phyloP scores from a whole-genome alignment of 2,329 filamentous ascomycete genomes.

The Phyllosticta citribraziliensis region DNA sequence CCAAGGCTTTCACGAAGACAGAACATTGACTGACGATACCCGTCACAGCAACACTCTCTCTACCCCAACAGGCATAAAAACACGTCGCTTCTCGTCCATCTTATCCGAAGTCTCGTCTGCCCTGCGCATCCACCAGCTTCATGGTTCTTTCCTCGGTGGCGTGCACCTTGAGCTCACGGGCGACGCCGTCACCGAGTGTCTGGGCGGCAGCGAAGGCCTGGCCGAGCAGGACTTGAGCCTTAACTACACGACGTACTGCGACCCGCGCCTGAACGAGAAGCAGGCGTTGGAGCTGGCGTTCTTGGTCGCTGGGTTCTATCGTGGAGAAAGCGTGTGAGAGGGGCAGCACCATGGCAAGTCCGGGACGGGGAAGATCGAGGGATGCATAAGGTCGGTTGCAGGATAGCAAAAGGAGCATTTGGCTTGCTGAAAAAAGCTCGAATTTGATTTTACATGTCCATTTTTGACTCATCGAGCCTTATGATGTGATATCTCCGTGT shows the following conservation, averaged over 20 bases:
- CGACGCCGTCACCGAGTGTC: slow-evolving; percentile 91
- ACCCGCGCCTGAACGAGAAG: slow-evolving; percentile 92
- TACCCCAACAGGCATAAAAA: slow-evolving; percentile 76
- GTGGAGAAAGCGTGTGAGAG: slow-evolving; percentile 30
- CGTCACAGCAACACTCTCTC: slow-evolving; percentile 45
- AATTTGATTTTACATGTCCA: neutral
- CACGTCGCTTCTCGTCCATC: slow-evolving; percentile 81
- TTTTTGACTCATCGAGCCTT: neutral
- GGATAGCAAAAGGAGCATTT: too few species aligned
- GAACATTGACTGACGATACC: neutral
- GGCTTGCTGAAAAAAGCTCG: neutral
- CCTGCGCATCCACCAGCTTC: slow-evolving; percentile 71
- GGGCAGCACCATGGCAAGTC: neutral
- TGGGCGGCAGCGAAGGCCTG: slow-evolving; percentile 78
- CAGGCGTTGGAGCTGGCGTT: slow-evolving; percentile 94
- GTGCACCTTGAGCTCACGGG: slow-evolving; percentile 93
- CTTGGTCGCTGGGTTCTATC: slow-evolving; percentile 75
- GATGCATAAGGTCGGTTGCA: too few species aligned
- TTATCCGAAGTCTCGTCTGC: slow-evolving; percentile 78
- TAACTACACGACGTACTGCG: slow-evolving; percentile 94
- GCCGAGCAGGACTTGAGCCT: slow-evolving; percentile 79
- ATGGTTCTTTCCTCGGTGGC: slow-evolving; percentile 80
- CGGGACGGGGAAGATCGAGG: too few species aligned
- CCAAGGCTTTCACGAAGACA: neutral
- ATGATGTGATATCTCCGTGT: too few species aligned